These are phyloP conservation scores for Lichina pygmaea DNA, from an alignment of 495 filamentous ascomycete genomes.

Conservation along the genomic window DNA sequence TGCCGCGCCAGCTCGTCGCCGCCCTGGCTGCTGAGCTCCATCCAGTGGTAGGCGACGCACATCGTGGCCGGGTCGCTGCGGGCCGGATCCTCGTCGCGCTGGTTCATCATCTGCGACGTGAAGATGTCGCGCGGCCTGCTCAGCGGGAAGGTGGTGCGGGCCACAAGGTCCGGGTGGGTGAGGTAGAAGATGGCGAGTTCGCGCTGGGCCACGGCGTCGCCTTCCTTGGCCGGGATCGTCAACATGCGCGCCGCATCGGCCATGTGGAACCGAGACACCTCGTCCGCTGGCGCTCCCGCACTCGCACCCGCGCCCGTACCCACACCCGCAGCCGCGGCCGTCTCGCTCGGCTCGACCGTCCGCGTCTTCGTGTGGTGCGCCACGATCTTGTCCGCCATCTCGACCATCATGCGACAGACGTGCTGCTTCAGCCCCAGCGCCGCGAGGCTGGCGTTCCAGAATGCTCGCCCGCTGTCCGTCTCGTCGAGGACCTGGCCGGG, in stretches of 20 bases:
- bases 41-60: conserved; percentile 95
- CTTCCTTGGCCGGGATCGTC: conserved; percentile 85
- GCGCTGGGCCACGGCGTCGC: conserved; percentile 72
- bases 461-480: conserved; percentile 69
- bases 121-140: conserved; percentile 74
- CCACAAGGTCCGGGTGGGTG: conserved; percentile 71
- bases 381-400: conserved; percentile 53
- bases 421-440: conserved; percentile 76
- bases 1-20: conserved; percentile 72
- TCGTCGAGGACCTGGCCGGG: conserved; percentile 57
- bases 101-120: conserved; percentile 57
- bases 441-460: conserved; percentile 79
- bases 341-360: conserved; percentile 13
- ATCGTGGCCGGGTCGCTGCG: conserved; percentile 69
- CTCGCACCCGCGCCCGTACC: conserved; percentile 3
- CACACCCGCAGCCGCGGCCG: conserved; percentile 5
- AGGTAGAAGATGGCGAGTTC: conserved; percentile 89
- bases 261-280: conserved; percentile 31
- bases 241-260: conserved; percentile 77
- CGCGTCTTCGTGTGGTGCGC: conserved; percentile 25
- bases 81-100: conserved; percentile 21
- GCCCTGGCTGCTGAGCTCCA: conserved; percentile 69
- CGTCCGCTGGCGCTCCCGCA: conserved; percentile 8
- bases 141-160: conserved; percentile 59
- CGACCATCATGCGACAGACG: conserved; percentile 70